Evolutionary conservation across 1,284 basidiomycete genomes (phyloP).

Genomic region (Marasmius oreades): DNA sequence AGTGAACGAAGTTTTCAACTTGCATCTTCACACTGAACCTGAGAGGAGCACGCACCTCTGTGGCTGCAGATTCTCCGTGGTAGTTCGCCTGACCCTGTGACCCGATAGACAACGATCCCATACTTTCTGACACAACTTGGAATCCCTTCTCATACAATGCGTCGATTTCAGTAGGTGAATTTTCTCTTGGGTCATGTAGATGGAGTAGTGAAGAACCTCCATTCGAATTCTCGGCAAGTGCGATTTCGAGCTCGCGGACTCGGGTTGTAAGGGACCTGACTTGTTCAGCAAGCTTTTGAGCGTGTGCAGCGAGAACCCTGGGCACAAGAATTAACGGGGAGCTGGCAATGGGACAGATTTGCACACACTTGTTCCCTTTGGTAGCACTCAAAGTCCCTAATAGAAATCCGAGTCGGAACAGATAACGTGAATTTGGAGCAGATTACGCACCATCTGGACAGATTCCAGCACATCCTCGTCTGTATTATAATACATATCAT

Average conservation of each 20-base stretch:
- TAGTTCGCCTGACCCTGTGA: constrained; percentile 43
- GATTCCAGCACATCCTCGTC: constrained; percentile 48
- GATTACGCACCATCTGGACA: constrained; percentile 42
- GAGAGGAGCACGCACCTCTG: constrained; percentile 33
- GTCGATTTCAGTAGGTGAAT: constrained; percentile 12
- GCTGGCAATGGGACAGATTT: constrained; percentile 3
- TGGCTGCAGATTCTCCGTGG: constrained; percentile 43
- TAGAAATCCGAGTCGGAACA: background rate
- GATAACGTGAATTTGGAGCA: background rate
- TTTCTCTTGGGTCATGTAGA: constrained; percentile 13
- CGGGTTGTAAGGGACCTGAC: constrained; percentile 41
- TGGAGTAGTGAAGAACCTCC: constrained; percentile 15
- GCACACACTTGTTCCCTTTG: constrained; percentile 50
- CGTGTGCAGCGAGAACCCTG: constrained; percentile 47
- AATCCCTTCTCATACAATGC: constrained; percentile 19
- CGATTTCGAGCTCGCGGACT: constrained; percentile 55
- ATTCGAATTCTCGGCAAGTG: constrained; percentile 36
- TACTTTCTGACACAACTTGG: constrained; percentile 29
- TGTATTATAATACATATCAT: constrained; percentile 10
- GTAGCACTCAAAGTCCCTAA: constrained; percentile 48
- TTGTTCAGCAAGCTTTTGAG: constrained; percentile 41
- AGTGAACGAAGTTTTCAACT: constrained; percentile 5
- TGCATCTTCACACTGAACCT: background rate
- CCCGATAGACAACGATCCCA: constrained; percentile 44
- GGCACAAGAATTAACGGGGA: background rate